Base-by-base conservation (phyloP, 225 moss, liverwort and hornwort genomes). In the Bryum argenteum region DNA sequence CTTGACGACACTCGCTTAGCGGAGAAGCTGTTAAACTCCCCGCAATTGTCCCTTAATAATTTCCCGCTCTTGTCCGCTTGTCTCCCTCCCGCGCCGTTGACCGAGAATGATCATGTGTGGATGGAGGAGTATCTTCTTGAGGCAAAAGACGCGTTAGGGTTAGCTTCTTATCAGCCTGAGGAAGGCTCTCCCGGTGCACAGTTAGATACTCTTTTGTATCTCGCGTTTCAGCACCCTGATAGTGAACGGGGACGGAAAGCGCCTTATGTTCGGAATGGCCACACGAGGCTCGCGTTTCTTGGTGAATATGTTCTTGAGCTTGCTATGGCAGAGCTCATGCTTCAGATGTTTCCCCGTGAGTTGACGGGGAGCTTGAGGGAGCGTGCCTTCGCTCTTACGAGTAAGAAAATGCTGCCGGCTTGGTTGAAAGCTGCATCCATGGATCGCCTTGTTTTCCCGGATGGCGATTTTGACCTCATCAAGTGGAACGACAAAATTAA, bases 291-390 rank as follows among this genome's bases (percentile, higher is more conserved):
- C 69, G 74, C 66, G 5, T 99, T 99, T 81, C 70, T 99, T 47
- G 98, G 98, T 0, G 87, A 92, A 78, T 91, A 78, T 26, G 98
- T 99, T 72, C 75, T 94, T 15, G 98, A 94, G 65, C 88, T 91
- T 16, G 92, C 87, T 1, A 79, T 99, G 69, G 40, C 87, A 39
- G 98, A 99, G 85, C 64, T 99, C 22, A 10, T 93, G 68, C 67
- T 99, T 65, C 92, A 94, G 73, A 91, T 99, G 89, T 94, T 79
- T 82, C 98, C 98, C 2, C 71, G 84, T 10, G 98, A 99, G 66
- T 66, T 81, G 39, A 83, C 75, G 8, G 98, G 98, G 18, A 53
- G 74, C 47, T 69, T 92, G 43, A 84, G 98, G 53, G 98, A 99
- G 52, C 87, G 98, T 23, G 89, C 72, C 19, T 94, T 91, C 44